phyloP scores from a whole-genome alignment of 2,329 filamentous ascomycete genomes.

The Cladosporium sp. region DNA sequence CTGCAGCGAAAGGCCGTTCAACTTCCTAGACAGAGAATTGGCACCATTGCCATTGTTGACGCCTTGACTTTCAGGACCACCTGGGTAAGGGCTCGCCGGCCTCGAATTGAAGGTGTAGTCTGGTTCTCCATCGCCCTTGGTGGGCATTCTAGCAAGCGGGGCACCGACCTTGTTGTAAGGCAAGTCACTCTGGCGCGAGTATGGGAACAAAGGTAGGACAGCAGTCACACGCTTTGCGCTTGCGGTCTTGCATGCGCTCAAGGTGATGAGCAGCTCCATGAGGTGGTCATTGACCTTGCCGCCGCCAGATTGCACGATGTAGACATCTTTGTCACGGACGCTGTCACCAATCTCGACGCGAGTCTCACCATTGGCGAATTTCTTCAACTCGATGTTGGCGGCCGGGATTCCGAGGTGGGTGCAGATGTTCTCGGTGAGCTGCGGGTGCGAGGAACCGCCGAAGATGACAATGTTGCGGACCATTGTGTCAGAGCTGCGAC shows the following conservation, averaged over 20 bases:
- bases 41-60: slow-evolving; percentile 58
- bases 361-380: slow-evolving; percentile 94
- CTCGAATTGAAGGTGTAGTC: slow-evolving; percentile 84
- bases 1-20: slow-evolving; percentile 63
- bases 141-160: slow-evolving; percentile 69
- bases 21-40: slow-evolving; percentile 66
- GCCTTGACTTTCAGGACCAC: slow-evolving; percentile 61
- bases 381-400: slow-evolving; percentile 77
- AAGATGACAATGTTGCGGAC: slow-evolving; percentile 93
- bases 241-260: slow-evolving; percentile 94
- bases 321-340: slow-evolving; percentile 96
- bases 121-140: slow-evolving; percentile 52
- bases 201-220: slow-evolving; percentile 91
- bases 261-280: slow-evolving; percentile 94
- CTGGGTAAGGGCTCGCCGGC: slow-evolving; percentile 76
- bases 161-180: slow-evolving; percentile 96
- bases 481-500: slow-evolving; percentile 50
- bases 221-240: slow-evolving; percentile 91
- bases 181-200: slow-evolving; percentile 91
- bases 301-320: slow-evolving; percentile 92
- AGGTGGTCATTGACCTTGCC: slow-evolving; percentile 94
- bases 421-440: slow-evolving; percentile 81
- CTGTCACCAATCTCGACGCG: slow-evolving; percentile 95
- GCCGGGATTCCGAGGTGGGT: slow-evolving; percentile 81
- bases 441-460: slow-evolving; percentile 86